A percentile compares a stretch with the other conserved stretches of the same genome.
Conservation (phyloP, 2,329 filamentous ascomycete species). For the Talaromyces sp. region DNA sequence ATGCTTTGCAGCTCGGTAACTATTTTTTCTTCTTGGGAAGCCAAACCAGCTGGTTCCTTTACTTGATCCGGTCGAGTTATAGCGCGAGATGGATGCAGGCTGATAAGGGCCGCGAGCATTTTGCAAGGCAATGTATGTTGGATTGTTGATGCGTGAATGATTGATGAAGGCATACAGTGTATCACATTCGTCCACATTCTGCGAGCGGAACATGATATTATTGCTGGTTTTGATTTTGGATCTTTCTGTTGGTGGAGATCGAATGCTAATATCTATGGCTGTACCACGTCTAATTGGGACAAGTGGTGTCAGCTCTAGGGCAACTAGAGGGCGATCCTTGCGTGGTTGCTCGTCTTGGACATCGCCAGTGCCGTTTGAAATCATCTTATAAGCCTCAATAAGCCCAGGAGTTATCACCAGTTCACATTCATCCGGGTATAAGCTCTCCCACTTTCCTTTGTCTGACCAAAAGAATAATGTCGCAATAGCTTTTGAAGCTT, state of each 20-base stretch:
- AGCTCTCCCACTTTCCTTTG: slow-evolving; percentile 55
- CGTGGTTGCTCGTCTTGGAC: slow-evolving; percentile 16
- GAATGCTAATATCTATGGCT: slow-evolving; percentile 86
- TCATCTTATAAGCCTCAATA: slow-evolving; percentile 59
- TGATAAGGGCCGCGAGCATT: slow-evolving; percentile 59
- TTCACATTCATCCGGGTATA: slow-evolving; percentile 59
- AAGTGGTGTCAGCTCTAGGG: slow-evolving; percentile 82
- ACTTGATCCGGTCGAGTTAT: slow-evolving; percentile 42
- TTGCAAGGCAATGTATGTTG: slow-evolving; percentile 76
- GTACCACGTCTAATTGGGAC: slow-evolving; percentile 88
- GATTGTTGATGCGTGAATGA: slow-evolving; percentile 82
- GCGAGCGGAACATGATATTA: slow-evolving; percentile 87
- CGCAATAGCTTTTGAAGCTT: slow-evolving; percentile 54
- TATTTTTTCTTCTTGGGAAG: slow-evolving; percentile 49
- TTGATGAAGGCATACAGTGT: slow-evolving; percentile 82
- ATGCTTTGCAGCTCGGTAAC: slow-evolving; percentile 54
- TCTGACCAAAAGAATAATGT: slow-evolving; percentile 61
- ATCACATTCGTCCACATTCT: slow-evolving; percentile 70
- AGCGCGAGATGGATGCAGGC: slow-evolving; percentile 47
- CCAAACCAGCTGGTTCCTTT: slow-evolving; percentile 42
- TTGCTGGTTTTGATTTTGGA: slow-evolving; percentile 65
- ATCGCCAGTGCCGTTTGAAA: slow-evolving; percentile 38
- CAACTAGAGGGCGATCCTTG: slow-evolving; percentile 50
- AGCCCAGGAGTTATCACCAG: slow-evolving; percentile 60
- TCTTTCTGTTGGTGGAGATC: slow-evolving; percentile 71